These are phyloP conservation scores for Canna indica DNA, from an alignment of 176 grass and related monocot genomes.

Conservation along the genomic window DNA sequence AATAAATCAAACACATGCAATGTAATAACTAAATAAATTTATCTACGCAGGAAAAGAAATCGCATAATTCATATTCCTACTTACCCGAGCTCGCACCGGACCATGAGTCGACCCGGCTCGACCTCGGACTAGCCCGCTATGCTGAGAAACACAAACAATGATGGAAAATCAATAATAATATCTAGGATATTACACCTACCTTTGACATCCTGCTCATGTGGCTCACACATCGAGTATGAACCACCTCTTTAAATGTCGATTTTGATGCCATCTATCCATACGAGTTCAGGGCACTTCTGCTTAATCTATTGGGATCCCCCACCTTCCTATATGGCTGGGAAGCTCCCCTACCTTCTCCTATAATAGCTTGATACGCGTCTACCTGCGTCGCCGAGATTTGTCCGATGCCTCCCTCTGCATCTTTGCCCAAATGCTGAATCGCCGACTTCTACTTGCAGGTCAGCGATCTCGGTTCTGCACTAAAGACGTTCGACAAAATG, in stretches of 20 bases:
- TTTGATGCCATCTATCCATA: neutral
- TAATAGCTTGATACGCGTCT: constrained; percentile 56
- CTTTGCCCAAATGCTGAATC: constrained; percentile 53
- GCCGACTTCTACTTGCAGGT: constrained; percentile 30
- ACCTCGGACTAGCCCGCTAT: too few species aligned
- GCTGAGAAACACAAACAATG: too few species aligned
- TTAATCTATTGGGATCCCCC: too few species aligned
- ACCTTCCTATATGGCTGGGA: neutral
- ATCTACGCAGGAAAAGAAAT: too few species aligned
- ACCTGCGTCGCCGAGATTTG: constrained; percentile 23
- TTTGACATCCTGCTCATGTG: constrained; percentile 78
- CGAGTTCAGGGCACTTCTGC: neutral
- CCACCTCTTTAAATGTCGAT: constrained; percentile 8
- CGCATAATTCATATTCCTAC: too few species aligned
- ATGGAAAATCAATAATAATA: too few species aligned
- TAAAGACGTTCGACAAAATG: constrained; percentile 61
- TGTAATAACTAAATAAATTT: too few species aligned
- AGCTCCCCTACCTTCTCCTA: constrained; percentile 35
- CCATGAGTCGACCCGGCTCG: too few species aligned
- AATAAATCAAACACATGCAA: too few species aligned
- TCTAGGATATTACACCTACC: too few species aligned
- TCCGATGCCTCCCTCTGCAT: constrained; percentile 32
- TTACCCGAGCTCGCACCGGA: too few species aligned
- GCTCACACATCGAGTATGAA: constrained; percentile 78
- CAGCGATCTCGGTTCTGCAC: constrained; percentile 24